These are phyloP conservation scores for Cryptosporidium ryanae DNA, from an alignment of 169 alveolate genomes.

Conservation along the genomic window DNA sequence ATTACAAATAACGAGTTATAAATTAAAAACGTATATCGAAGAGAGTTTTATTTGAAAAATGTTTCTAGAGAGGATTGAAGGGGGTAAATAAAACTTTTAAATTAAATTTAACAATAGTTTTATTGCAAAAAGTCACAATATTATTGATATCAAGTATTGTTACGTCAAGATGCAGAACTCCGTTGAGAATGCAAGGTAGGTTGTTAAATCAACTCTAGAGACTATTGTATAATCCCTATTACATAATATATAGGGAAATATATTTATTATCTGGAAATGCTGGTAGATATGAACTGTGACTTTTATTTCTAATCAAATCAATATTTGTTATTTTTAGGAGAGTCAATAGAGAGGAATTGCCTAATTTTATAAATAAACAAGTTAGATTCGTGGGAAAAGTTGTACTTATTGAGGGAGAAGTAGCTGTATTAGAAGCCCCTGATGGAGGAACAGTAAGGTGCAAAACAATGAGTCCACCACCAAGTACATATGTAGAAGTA, in stretches of 20 bases:
- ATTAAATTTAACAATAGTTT: no score
- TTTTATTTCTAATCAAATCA: no score
- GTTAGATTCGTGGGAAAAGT: conserved; percentile 73
- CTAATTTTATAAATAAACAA: conserved; percentile 51
- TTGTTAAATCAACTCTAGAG: neutral
- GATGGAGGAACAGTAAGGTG: conserved; percentile 73
- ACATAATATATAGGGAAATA: neutral
- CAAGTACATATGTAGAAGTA: conserved; percentile 65
- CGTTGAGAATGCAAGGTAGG: conserved; percentile 71
- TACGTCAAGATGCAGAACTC: conserved; percentile 45
- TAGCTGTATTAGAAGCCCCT: conserved; percentile 53
- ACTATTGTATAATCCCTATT: neutral
- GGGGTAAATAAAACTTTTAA: no score
- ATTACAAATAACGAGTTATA: no score
- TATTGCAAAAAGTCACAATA: no score
- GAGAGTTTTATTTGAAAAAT: no score
- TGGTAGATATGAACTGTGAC: neutral
- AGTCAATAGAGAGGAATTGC: conserved; percentile 52
- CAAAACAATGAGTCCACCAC: conserved; percentile 65
- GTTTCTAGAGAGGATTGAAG: no score
- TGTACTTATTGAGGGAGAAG: conserved; percentile 59
- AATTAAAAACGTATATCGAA: no score
- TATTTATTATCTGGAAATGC: neutral
- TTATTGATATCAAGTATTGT: no score
- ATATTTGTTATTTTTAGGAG: conserved; percentile 12